Conservation (phyloP, 1,284 basidiomycete species). For the Earliella scabrosa region DNA sequence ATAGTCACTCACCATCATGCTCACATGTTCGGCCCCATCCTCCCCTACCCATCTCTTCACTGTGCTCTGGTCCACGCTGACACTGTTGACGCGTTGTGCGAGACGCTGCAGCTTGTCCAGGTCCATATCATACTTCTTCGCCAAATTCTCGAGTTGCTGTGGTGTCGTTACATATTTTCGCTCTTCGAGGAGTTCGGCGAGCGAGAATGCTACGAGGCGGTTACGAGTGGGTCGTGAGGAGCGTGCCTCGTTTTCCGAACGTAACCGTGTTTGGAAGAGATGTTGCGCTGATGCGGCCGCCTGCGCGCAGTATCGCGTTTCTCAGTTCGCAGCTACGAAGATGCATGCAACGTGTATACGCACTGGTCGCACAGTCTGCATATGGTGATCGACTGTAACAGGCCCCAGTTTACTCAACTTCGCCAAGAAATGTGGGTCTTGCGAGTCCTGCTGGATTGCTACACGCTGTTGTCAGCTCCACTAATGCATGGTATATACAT, state of each 20-base stretch:
- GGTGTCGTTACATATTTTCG: conserved; percentile 56
- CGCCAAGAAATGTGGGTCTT: conserved; percentile 77
- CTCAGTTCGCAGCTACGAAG: too few relatives aligned
- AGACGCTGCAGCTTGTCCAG: conserved; percentile 57
- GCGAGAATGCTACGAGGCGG: conserved; percentile 57
- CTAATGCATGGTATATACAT: neutral
- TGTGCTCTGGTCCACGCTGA: conserved; percentile 62
- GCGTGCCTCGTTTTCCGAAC: conserved; percentile 60
- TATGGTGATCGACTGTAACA: conserved; percentile 73
- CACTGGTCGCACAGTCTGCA: conserved; percentile 60
- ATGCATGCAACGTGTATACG: conserved; percentile 27
- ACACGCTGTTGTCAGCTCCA: neutral
- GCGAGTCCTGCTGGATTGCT: conserved; percentile 73
- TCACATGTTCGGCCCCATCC: conserved; percentile 63
- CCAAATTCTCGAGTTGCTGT: conserved; percentile 53
- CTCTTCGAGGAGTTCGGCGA: conserved; percentile 68
- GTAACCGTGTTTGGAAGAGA: conserved; percentile 54
- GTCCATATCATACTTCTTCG: conserved; percentile 63
- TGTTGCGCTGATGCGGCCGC: conserved; percentile 43
- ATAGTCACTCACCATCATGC: conserved; percentile 57
- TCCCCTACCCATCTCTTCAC: conserved; percentile 52
- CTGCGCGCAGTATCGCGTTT: conserved; percentile 17
- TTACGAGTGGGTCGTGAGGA: conserved; percentile 45
- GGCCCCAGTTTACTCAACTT: conserved; percentile 75
- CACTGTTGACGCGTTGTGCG: conserved; percentile 69